Evolutionary conservation across 2,329 filamentous ascomycete genomes (phyloP).

Genomic region (Fonsecaea pugnacius): DNA sequence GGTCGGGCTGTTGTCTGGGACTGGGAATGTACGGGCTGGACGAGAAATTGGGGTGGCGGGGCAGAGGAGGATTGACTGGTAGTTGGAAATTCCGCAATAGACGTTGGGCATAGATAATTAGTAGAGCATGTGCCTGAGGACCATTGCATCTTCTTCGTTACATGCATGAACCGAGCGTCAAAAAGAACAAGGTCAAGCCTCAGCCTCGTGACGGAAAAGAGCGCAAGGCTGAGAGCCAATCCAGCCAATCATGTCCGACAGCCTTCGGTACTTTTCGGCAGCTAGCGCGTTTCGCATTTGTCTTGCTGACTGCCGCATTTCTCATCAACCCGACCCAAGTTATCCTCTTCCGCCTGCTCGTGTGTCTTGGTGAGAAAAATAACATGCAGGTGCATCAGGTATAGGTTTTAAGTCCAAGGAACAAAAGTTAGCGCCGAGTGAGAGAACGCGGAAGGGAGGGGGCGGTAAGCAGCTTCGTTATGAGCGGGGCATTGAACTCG

Average conservation of each 20-base stretch:
- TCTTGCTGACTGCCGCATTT: neutral
- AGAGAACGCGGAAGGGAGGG: neutral
- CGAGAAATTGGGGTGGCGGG: slow-evolving; percentile 29
- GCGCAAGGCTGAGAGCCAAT: neutral
- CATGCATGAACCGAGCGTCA: too few species aligned
- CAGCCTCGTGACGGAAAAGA: too few species aligned
- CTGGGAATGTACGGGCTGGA: slow-evolving; percentile 30
- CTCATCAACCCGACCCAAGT: neutral
- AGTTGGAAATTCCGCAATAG: neutral
- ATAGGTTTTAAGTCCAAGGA: neutral
- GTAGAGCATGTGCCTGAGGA: neutral
- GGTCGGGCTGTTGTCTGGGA: slow-evolving; percentile 36
- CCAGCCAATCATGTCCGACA: neutral
- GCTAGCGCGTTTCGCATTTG: neutral
- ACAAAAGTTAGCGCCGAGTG: neutral
- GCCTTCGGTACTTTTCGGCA: neutral
- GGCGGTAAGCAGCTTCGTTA: neutral
- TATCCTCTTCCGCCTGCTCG: neutral
- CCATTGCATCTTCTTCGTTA: too few species aligned
- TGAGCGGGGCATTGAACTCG: neutral
- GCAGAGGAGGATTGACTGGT: slow-evolving; percentile 38
- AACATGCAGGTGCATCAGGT: neutral
- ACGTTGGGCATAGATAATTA: neutral
- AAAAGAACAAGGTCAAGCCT: too few species aligned
- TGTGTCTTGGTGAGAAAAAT: neutral